A percentile compares a stretch with the other conserved stretches of the same genome.
Evolutionary conservation across 208 protist genomes (phyloP).

Genomic region (Trypanosoma scelopori): DNA sequence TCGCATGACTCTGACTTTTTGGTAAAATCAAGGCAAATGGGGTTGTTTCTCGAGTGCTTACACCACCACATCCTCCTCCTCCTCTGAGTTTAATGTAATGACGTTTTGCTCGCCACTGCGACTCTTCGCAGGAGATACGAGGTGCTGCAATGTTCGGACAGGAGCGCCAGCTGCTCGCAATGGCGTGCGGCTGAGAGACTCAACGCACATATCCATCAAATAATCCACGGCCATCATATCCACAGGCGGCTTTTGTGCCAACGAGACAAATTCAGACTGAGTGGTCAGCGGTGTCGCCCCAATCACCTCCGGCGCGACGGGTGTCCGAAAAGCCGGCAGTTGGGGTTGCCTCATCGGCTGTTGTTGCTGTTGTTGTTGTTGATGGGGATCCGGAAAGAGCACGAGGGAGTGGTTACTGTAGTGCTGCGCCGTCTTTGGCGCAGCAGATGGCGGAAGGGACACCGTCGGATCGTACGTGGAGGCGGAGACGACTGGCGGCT

Average conservation of each 20-base stretch:
- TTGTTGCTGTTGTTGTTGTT: conserved; percentile 11
- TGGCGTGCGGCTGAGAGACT: conserved; percentile 48
- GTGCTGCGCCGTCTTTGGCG: conserved; percentile 8
- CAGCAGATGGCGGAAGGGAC: not conserved
- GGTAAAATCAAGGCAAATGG: not conserved
- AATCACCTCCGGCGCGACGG: conserved; percentile 6
- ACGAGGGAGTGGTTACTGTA: conserved; percentile 30
- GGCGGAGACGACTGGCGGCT: conserved; percentile 1
- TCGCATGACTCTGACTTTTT: not conserved
- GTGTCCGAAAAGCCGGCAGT: conserved; percentile 17
- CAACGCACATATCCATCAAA: conserved; percentile 67
- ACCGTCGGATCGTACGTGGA: conserved; percentile 37
- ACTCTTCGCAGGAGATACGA: not conserved
- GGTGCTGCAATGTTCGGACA: not conserved
- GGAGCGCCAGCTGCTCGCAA: conserved; percentile 18
- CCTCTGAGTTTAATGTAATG: conserved; percentile 26
- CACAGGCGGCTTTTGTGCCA: not conserved
- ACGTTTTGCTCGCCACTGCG: conserved; percentile 7
- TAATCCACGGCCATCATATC: conserved; percentile 53
- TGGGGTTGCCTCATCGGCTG: no score
- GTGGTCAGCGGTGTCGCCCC: conserved; percentile 8
- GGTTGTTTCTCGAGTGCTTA: not conserved
- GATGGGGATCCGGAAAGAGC: conserved; percentile 38
- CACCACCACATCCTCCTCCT: conserved; percentile 5
- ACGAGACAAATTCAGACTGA: not conserved